These are phyloP conservation scores for Trichocladium uniseriatum DNA, from an alignment of 495 filamentous ascomycete genomes.

Conservation along the genomic window DNA sequence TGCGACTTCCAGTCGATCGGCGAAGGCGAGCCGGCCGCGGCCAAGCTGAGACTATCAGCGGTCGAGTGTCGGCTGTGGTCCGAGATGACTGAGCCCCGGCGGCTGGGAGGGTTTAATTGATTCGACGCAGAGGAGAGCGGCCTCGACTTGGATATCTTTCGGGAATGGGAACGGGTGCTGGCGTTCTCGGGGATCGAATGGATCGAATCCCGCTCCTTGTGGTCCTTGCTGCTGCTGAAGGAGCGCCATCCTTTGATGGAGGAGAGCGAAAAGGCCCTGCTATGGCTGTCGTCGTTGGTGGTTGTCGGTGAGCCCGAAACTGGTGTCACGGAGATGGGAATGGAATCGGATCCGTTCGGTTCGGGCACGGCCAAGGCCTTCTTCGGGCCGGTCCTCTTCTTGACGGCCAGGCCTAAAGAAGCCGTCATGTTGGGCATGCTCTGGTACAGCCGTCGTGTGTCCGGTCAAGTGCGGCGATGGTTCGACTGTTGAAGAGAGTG, in stretches of 20 bases:
- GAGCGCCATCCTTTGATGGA: slow-evolving; percentile 19
- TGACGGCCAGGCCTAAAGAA: neutral
- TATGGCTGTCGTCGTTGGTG: slow-evolving; percentile 17
- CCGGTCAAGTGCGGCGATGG: neutral
- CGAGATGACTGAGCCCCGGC: slow-evolving; percentile 20
- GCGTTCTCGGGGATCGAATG: neutral
- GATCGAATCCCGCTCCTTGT: slow-evolving; percentile 8
- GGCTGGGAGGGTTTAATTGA: slow-evolving; percentile 8
- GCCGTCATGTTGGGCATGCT: neutral
- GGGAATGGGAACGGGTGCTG: slow-evolving; percentile 9
- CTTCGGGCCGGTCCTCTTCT: slow-evolving; percentile 3
- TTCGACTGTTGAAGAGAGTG: neutral
- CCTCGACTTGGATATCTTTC: slow-evolving; percentile 23
- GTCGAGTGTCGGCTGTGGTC: slow-evolving; percentile 21
- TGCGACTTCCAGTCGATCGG: slow-evolving; percentile 33
- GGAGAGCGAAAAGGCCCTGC: slow-evolving; percentile 21
- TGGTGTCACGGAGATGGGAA: slow-evolving; percentile 9
- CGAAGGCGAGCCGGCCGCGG: slow-evolving; percentile 3
- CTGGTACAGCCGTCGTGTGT: neutral
- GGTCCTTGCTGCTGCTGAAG: slow-evolving; percentile 17
- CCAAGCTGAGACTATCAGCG: slow-evolving; percentile 15
- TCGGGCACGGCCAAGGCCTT: neutral
- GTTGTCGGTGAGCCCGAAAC: slow-evolving; percentile 19
- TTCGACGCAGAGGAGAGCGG: slow-evolving; percentile 14
- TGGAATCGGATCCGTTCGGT: slow-evolving; percentile 8